A percentile compares a stretch with the other conserved stretches of the same genome.
These are phyloP conservation scores for Zygoascus meyerae DNA, from an alignment of 1,139 yeast genomes.

Conservation along the genomic window DNA sequence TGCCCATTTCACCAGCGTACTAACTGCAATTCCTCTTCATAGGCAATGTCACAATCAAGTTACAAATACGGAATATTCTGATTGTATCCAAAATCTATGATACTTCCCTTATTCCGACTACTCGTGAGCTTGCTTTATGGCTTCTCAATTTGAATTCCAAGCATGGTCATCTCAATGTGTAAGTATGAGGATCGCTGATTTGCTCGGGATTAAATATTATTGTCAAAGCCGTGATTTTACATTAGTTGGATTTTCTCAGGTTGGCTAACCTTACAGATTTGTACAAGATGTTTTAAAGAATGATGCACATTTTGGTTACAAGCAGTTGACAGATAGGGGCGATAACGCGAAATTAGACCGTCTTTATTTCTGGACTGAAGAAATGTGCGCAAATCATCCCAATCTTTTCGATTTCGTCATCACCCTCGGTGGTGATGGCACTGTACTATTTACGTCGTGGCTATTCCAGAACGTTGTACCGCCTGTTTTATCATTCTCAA, in stretches of 20 bases:
- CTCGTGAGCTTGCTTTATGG: conserved; percentile 56
- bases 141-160: conserved; percentile 39
- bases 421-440: conserved; percentile 82
- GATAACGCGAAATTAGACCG: conserved; percentile 24
- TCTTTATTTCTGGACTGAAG: conserved; percentile 54
- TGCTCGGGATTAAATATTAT: background rate
- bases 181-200: conserved; percentile 11
- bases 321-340: conserved; percentile 33
- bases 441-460: conserved; percentile 65
- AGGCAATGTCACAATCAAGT: conserved; percentile 44
- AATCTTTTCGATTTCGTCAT: conserved; percentile 49
- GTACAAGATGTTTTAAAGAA: conserved; percentile 49
- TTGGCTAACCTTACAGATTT: conserved; percentile 25
- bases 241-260: background rate
- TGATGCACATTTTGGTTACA: conserved; percentile 43
- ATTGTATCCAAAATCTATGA: conserved; percentile 69
- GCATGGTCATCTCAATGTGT: conserved; percentile 36
- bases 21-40: background rate
- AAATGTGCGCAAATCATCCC: conserved; percentile 44
- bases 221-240: background rate
- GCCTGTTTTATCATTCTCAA: conserved; percentile 73
- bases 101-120: conserved; percentile 48
- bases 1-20: background rate
- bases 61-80: conserved; percentile 54
- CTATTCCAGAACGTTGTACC: conserved; percentile 65